These are phyloP conservation scores for Basipetospora chlamydospora DNA, from an alignment of 2,329 filamentous ascomycete species.

Conservation along the genomic window DNA sequence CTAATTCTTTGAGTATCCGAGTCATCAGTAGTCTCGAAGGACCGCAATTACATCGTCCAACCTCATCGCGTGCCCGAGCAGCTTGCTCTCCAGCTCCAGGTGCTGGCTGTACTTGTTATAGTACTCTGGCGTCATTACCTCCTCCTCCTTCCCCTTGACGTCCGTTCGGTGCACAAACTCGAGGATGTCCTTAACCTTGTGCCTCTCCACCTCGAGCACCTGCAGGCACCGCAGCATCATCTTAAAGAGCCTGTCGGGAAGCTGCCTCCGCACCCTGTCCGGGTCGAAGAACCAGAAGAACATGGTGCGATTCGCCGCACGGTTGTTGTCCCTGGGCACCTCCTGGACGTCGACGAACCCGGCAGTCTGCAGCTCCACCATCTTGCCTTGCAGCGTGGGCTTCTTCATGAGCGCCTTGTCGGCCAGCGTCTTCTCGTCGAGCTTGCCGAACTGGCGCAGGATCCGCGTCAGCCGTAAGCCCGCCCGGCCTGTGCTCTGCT, in stretches of 20 bases:
- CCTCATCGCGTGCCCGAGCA: conserved; percentile 64
- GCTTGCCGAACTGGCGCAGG: conserved; percentile 70
- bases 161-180: conserved; percentile 74
- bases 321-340: conserved; percentile 74
- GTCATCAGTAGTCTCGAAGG: conserved; percentile 57
- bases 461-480: conserved; percentile 77
- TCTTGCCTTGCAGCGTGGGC: conserved; percentile 68
- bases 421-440: conserved; percentile 86
- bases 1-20: no score
- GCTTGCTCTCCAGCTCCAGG: conserved; percentile 52
- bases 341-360: conserved; percentile 89
- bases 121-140: conserved; percentile 62
- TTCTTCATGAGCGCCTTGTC: conserved; percentile 72
- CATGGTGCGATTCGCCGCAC: conserved; percentile 68
- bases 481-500: conserved; percentile 58
- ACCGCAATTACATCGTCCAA: conserved; percentile 76
- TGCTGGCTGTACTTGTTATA: conserved; percentile 46
- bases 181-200: conserved; percentile 56
- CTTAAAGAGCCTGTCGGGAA: conserved; percentile 77
- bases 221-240: conserved; percentile 76
- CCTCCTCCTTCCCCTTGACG: conserved; percentile 70
- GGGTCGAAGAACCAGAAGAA: conserved; percentile 88
- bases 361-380: conserved; percentile 72
- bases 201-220: conserved; percentile 61
- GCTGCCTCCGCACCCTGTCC: conserved; percentile 51